phyloP scores from a whole-genome alignment of 1,139 yeast species.

The Geotrichum reessii region DNA sequence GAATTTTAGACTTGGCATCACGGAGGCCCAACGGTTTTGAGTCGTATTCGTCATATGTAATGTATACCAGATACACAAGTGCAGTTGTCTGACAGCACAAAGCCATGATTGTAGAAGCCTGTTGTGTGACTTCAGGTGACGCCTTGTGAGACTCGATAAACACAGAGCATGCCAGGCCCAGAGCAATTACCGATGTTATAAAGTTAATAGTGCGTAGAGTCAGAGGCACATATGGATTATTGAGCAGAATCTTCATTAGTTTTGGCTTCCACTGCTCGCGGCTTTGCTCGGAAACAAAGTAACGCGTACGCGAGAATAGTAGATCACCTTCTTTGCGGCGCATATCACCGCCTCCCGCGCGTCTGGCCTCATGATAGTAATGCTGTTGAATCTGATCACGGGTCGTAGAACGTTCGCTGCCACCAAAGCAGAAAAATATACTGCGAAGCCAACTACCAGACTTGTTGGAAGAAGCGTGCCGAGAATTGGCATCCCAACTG shows the following conservation, averaged over 20 bases:
- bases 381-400: neutral
- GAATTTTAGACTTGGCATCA: constrained; percentile 74
- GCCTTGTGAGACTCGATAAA: constrained; percentile 28
- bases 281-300: constrained; percentile 30
- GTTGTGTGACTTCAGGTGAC: constrained; percentile 55
- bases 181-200: constrained; percentile 33
- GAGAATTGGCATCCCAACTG: constrained; percentile 3
- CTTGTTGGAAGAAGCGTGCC: neutral
- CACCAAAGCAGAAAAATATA: constrained; percentile 4
- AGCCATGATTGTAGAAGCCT: constrained; percentile 91
- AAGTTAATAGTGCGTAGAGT: constrained; percentile 66
- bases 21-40: constrained; percentile 90
- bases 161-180: constrained; percentile 30
- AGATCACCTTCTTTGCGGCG: constrained; percentile 7
- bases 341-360: constrained; percentile 2
- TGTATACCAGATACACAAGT: constrained; percentile 66
- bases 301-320: constrained; percentile 7
- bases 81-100: constrained; percentile 78
- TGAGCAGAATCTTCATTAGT: constrained; percentile 53
- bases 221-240: constrained; percentile 77
- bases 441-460: constrained; percentile 3
- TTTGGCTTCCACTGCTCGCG: constrained; percentile 58
- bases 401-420: neutral
- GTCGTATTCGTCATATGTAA: constrained; percentile 83
- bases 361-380: constrained; percentile 1